Percentiles rank a stretch among this genome's conserved stretches.
Conservation (phyloP, 1,284 basidiomycete genomes). For the Sporisorium iseilematis-ciliati region DNA sequence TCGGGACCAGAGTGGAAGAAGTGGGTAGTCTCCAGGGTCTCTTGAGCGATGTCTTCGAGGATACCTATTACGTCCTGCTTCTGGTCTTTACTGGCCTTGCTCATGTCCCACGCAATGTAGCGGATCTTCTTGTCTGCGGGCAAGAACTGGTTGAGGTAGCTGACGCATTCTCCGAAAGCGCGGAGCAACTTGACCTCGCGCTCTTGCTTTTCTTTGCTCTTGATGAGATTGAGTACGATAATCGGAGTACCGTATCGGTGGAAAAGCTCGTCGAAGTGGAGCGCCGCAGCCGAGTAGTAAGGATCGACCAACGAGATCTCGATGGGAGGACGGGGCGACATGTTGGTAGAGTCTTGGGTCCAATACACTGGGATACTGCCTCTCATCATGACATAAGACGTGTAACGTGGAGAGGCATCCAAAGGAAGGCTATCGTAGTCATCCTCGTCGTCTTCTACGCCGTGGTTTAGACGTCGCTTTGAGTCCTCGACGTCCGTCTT, state of each 20-base stretch:
- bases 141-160: constrained; percentile 95
- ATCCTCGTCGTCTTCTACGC: constrained; percentile 19
- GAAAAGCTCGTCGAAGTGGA: constrained; percentile 94
- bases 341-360: constrained; percentile 91
- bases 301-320: constrained; percentile 91
- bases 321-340: constrained; percentile 92
- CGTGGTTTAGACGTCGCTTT: neutral
- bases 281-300: constrained; percentile 90
- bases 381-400: constrained; percentile 94
- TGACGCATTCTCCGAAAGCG: constrained; percentile 91
- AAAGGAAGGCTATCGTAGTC: constrained; percentile 30
- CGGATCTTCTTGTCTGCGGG: constrained; percentile 83
- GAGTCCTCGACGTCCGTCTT: neutral
- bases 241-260: constrained; percentile 89
- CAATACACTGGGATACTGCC: constrained; percentile 96
- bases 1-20: constrained; percentile 83
- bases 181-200: constrained; percentile 92
- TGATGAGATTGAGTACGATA: constrained; percentile 93
- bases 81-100: constrained; percentile 76
- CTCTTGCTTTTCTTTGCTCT: constrained; percentile 75
- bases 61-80: constrained; percentile 96
- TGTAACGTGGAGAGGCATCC: constrained; percentile 79
- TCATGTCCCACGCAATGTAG: constrained; percentile 95
- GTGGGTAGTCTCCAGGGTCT: constrained; percentile 88
- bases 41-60: constrained; percentile 93